phyloP scores from a whole-genome alignment of 768 basidiomycete species.

The Termitomyces sp. region DNA sequence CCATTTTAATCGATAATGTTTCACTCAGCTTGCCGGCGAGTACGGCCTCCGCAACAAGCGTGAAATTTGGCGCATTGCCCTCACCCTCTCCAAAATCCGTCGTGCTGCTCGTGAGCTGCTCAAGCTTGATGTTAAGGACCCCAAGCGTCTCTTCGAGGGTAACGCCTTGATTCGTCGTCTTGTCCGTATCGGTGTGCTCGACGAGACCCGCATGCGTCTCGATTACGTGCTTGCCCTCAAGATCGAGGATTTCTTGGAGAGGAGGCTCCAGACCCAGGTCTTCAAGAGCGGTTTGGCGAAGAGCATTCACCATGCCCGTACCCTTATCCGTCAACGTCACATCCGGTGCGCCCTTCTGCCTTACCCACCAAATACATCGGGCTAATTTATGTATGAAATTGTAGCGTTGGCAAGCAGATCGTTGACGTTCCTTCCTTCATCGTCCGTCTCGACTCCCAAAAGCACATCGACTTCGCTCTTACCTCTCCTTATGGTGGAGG shows the following conservation, averaged over 20 bases:
- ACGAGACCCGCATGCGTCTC: slow-evolving; percentile 98
- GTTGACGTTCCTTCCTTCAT: slow-evolving; percentile 99
- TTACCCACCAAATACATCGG: background rate
- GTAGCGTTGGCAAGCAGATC: slow-evolving; percentile 95
- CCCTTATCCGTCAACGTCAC: slow-evolving; percentile 96
- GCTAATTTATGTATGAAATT: background rate
- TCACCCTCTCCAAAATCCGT: slow-evolving; percentile 98
- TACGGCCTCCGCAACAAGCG: slow-evolving; percentile 99
- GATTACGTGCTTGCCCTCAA: slow-evolving; percentile 99
- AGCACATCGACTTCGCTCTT: slow-evolving; percentile 99
- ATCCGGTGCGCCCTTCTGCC: slow-evolving; percentile 65
- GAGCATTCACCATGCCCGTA: slow-evolving; percentile 97
- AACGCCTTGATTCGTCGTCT: slow-evolving; percentile 95
- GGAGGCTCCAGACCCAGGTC: slow-evolving; percentile 97
- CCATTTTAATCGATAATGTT: background rate
- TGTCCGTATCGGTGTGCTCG: slow-evolving; percentile 99
- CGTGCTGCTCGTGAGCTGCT: slow-evolving; percentile 99
- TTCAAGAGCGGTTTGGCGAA: slow-evolving; percentile 99
- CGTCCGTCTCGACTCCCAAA: slow-evolving; percentile 98
- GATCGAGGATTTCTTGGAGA: slow-evolving; percentile 99
- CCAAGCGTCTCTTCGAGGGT: slow-evolving; percentile 99
- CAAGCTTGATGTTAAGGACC: slow-evolving; percentile 99
- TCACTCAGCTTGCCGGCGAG: slow-evolving; percentile 92
- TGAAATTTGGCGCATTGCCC: slow-evolving; percentile 99
- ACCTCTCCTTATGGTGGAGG: slow-evolving; percentile 97